Percentiles rank a stretch among this genome's conserved stretches.
Evolutionary conservation across 169 alveolate species (phyloP).

Genomic region (Plasmodium ovale): DNA sequence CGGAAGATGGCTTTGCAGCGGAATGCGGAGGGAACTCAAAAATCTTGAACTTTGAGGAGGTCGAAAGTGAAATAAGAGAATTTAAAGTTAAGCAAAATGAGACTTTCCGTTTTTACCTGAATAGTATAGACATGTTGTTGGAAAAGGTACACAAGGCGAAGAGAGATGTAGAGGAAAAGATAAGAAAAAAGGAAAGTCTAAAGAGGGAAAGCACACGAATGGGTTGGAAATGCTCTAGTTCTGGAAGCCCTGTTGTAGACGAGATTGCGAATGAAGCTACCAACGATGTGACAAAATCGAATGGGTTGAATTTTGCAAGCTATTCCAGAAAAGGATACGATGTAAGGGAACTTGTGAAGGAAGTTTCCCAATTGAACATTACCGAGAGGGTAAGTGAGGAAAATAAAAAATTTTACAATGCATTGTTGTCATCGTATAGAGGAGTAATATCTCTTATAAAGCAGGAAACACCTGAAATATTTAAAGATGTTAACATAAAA

Average conservation of each 20-base stretch:
- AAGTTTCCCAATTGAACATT: conserved; percentile 14
- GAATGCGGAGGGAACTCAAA: conserved; percentile 3
- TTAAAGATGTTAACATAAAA: conserved; percentile 36
- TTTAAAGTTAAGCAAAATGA: conserved; percentile 60
- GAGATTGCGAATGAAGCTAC: conserved; percentile 1
- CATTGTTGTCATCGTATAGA: conserved; percentile 39
- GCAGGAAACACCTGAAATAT: conserved; percentile 64
- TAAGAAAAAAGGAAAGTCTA: neutral
- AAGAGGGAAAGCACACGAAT: neutral
- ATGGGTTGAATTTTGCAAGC: too few species aligned
- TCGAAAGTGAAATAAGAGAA: conserved; percentile 45
- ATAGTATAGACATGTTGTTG: conserved; percentile 38
- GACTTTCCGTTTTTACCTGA: conserved; percentile 33
- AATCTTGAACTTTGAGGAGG: conserved; percentile 24
- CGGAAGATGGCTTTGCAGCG: conserved; percentile 21
- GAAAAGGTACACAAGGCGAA: conserved; percentile 56
- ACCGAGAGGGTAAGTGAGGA: conserved; percentile 50
- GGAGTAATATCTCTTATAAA: conserved; percentile 56
- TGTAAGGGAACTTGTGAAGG: conserved; percentile 39
- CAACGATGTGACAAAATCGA: too few species aligned
- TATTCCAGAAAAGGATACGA: conserved; percentile 2
- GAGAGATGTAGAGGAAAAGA: conserved; percentile 48
- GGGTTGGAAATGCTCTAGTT: neutral
- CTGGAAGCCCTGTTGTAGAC: neutral
- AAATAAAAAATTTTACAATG: conserved; percentile 54